phyloP scores from a whole-genome alignment of 1,284 basidiomycete genomes.

The Apiotrichum mycotoxinovorans region DNA sequence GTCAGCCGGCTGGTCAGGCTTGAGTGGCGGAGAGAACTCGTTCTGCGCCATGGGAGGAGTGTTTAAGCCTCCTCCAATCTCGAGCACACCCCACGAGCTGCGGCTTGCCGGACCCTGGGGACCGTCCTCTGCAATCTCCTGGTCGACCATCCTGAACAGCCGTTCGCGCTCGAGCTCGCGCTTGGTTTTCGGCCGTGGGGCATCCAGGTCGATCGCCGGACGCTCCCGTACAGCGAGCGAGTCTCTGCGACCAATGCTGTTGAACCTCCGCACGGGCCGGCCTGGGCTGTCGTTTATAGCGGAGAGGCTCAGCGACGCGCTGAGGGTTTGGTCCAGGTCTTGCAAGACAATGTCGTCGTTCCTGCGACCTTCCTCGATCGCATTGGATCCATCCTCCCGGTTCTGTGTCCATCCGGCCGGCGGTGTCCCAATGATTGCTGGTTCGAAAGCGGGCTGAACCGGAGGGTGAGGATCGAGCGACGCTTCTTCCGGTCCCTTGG shows the following conservation, averaged over 20 bases:
- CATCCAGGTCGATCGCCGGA: neutral
- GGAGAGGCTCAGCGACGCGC: constrained; percentile 7
- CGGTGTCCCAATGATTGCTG: constrained; percentile 29
- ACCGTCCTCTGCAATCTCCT: constrained; percentile 31
- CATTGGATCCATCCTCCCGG: neutral
- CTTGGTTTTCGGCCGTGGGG: constrained; percentile 37
- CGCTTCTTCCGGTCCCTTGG: neutral
- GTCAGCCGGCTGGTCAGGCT: no score
- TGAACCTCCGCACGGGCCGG: constrained; percentile 31
- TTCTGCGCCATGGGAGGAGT: neutral
- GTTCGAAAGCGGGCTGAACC: constrained; percentile 23
- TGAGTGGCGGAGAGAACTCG: neutral
- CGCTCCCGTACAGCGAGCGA: constrained; percentile 21
- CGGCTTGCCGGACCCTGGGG: neutral
- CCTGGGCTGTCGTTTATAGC: constrained; percentile 9
- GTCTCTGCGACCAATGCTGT: constrained; percentile 40
- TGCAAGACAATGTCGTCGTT: neutral
- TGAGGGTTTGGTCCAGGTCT: constrained; percentile 13
- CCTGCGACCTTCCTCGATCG: neutral
- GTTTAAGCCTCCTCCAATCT: constrained; percentile 22
- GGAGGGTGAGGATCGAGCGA: constrained; percentile 3
- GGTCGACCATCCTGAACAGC: constrained; percentile 43
- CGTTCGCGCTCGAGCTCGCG: constrained; percentile 47
- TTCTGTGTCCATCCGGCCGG: neutral
- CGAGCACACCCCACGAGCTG: constrained; percentile 23